phyloP scores from a whole-genome alignment of 306 rosid genomes.

The Prinsepia uniflora region DNA sequence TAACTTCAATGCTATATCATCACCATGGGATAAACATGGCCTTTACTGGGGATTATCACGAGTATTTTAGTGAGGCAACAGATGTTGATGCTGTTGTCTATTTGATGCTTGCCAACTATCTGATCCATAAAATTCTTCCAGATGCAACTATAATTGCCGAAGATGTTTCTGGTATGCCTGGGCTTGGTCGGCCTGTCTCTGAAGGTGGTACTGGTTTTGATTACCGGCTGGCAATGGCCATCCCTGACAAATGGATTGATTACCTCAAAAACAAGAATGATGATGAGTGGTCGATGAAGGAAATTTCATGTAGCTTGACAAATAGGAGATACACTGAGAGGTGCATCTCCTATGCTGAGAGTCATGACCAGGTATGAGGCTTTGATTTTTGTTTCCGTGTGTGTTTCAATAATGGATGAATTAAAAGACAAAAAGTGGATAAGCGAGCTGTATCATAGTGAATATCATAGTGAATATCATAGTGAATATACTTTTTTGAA shows the following conservation, averaged over 20 bases:
- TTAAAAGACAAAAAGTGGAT: neutral
- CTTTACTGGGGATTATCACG: conserved; percentile 75
- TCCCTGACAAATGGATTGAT: conserved; percentile 95
- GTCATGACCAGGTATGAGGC: conserved; percentile 86
- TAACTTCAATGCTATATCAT: conserved; percentile 93
- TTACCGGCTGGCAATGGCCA: conserved; percentile 88
- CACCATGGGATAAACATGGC: conserved; percentile 83
- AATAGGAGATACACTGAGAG: conserved; percentile 91
- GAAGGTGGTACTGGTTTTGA: conserved; percentile 86
- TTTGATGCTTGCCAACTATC: conserved; percentile 82
- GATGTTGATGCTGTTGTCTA: conserved; percentile 92
- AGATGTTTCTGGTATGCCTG: conserved; percentile 99
- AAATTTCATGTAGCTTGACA: conserved; percentile 69
- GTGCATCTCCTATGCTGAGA: conserved; percentile 90
- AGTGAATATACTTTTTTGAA: conserved; percentile 1
- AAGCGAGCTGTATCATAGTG: conserved; percentile 10
- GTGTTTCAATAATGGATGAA: neutral
- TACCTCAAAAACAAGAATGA: conserved; percentile 80
- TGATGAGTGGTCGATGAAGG: conserved; percentile 77
- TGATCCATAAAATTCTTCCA: conserved; percentile 63
- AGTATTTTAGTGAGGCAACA: conserved; percentile 82
- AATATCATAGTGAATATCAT: conserved; percentile 17
- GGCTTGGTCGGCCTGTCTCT: conserved; percentile 68
- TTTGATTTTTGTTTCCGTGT: conserved; percentile 11
- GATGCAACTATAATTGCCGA: conserved; percentile 88